Evolutionary conservation across 2,329 filamentous ascomycete species (phyloP).

Genomic region (Neonectria hederae): DNA sequence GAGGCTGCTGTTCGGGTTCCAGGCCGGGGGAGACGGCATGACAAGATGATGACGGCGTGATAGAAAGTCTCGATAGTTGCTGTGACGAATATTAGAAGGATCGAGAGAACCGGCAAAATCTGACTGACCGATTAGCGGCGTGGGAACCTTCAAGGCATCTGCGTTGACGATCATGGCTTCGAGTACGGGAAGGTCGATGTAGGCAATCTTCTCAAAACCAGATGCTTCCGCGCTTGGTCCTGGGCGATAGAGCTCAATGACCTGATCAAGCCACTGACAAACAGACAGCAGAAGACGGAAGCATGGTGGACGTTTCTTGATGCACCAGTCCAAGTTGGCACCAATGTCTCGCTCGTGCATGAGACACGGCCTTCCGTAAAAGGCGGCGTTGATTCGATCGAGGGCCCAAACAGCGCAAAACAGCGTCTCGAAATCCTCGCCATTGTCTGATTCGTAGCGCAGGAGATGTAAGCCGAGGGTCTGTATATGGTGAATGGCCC

Average conservation of each 20-base stretch:
- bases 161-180: constrained; percentile 67
- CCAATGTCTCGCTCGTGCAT: constrained; percentile 70
- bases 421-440: constrained; percentile 57
- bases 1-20: constrained; percentile 51
- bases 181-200: constrained; percentile 65
- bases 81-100: constrained; percentile 43
- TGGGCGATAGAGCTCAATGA: constrained; percentile 69
- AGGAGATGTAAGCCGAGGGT: constrained; percentile 65
- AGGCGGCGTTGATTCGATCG: constrained; percentile 66
- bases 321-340: constrained; percentile 60
- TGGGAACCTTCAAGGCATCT: constrained; percentile 59
- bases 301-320: constrained; percentile 60
- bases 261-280: constrained; percentile 64
- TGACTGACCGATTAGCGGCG: constrained; percentile 58
- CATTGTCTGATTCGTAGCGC: constrained; percentile 51
- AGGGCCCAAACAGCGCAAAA: constrained; percentile 70
- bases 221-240: constrained; percentile 53
- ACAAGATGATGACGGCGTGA: constrained; percentile 70
- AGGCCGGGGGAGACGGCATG: constrained; percentile 62
- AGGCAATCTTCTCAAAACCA: constrained; percentile 54
- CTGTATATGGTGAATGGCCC: constrained; percentile 66
- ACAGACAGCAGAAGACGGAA: constrained; percentile 68
- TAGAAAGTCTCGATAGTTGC: constrained; percentile 71
- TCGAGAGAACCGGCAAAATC: neutral
- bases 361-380: constrained; percentile 68